Percentiles rank a stretch among this genome's conserved stretches.
phyloP scores from a whole-genome alignment of 192 early-diverging fungal genomes.

The Mortierella antarctica region DNA sequence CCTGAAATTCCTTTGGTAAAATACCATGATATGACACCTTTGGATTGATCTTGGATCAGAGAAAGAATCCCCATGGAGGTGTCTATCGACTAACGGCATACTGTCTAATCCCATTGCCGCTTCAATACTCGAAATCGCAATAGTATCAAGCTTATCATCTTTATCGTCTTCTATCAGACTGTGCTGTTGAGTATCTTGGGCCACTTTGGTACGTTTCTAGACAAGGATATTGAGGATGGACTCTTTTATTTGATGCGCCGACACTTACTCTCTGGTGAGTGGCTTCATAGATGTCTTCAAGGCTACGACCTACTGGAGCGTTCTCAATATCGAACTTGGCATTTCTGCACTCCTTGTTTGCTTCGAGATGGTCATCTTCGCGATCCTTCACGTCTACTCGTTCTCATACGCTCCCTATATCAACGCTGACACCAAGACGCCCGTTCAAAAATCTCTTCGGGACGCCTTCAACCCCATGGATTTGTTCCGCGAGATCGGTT shows the following conservation, averaged over 20 bases:
- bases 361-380: conserved; percentile 57
- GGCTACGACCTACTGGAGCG: conserved; percentile 40
- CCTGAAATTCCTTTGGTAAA: conserved; percentile 44
- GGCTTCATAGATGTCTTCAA: conserved; percentile 19
- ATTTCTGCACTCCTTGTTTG: conserved; percentile 47
- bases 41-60: too few relatives aligned
- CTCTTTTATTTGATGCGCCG: too few relatives aligned
- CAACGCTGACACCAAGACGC: conserved; percentile 5
- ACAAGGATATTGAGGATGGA: too few relatives aligned
- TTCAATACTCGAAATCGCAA: too few relatives aligned
- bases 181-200: conserved; percentile 30
- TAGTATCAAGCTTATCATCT: conserved; percentile 55
- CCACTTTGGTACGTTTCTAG: conserved; percentile 24
- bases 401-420: conserved; percentile 48
- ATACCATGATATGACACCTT: too few relatives aligned
- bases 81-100: too few relatives aligned
- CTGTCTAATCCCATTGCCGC: too few relatives aligned
- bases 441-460: conserved; percentile 34
- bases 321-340: conserved; percentile 47
- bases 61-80: too few relatives aligned
- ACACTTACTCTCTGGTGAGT: too few relatives aligned
- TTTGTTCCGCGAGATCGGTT: conserved; percentile 35
- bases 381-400: conserved; percentile 50
- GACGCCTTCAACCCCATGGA: conserved; percentile 55
- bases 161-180: conserved; percentile 53